Conservation (phyloP, 2,329 filamentous ascomycete genomes). For the Mariannaea sp. region DNA sequence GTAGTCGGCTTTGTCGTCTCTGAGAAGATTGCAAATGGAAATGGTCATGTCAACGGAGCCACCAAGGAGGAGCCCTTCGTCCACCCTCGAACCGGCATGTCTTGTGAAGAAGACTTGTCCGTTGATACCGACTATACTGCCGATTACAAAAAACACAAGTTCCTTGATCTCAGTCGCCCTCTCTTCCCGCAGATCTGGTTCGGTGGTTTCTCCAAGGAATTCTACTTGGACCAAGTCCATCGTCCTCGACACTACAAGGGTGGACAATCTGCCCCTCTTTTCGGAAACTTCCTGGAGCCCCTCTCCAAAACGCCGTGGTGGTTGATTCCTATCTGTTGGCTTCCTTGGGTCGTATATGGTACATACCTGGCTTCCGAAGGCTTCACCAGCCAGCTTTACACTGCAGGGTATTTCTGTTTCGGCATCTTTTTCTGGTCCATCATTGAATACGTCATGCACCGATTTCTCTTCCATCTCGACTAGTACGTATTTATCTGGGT, state of each 20-base stretch:
- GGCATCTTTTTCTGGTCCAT: slow-evolving; percentile 86
- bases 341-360: slow-evolving; percentile 79
- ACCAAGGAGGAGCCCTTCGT: slow-evolving; percentile 42
- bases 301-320: slow-evolving; percentile 95
- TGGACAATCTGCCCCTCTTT: slow-evolving; percentile 87
- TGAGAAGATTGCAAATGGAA: slow-evolving; percentile 54
- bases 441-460: slow-evolving; percentile 85
- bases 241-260: slow-evolving; percentile 95
- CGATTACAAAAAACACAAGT: slow-evolving; percentile 92
- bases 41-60: slow-evolving; percentile 36
- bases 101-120: slow-evolving; percentile 81
- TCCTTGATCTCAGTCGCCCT: slow-evolving; percentile 85
- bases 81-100: slow-evolving; percentile 81
- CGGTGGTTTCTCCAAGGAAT: slow-evolving; percentile 89
- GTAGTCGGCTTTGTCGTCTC: slow-evolving; percentile 79
- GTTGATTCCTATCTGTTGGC: slow-evolving; percentile 81
- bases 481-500: slow-evolving; percentile 63
- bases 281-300: slow-evolving; percentile 99
- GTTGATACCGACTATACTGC: slow-evolving; percentile 76
- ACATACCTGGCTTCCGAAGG: slow-evolving; percentile 67
- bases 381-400: slow-evolving; percentile 53
- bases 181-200: slow-evolving; percentile 87
- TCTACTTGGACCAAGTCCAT: slow-evolving; percentile 96
- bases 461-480: slow-evolving; percentile 93
- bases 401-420: slow-evolving; percentile 66